A percentile compares a stretch with the other conserved stretches of the same genome.
Evolutionary conservation across 805 yeast genomes (phyloP).

Genomic region (Debaryomyces maramus): DNA sequence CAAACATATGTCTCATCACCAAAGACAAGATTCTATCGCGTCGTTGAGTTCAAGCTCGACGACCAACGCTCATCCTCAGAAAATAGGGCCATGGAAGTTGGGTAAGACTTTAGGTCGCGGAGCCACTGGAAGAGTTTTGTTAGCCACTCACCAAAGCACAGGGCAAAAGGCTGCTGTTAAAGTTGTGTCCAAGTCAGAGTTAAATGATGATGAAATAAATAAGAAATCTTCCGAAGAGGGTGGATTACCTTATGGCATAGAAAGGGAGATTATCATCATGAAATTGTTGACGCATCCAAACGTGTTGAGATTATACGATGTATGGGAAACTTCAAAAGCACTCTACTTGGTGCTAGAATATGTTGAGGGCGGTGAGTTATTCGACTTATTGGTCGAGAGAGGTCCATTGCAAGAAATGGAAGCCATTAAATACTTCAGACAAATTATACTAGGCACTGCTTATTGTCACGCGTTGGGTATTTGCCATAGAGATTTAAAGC

Average conservation of each 20-base stretch:
- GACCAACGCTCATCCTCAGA: constrained; percentile 46
- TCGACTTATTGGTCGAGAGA: constrained; percentile 83
- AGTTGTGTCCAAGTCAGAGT: constrained; percentile 68
- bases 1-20: constrained; percentile 35
- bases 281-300: constrained; percentile 91
- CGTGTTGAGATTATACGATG: constrained; percentile 87
- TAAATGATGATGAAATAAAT: constrained; percentile 28
- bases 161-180: constrained; percentile 83
- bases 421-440: constrained; percentile 86
- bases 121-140: constrained; percentile 75
- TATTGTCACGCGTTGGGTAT: constrained; percentile 85
- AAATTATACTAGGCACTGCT: constrained; percentile 77
- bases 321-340: constrained; percentile 84
- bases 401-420: constrained; percentile 88
- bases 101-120: constrained; percentile 82
- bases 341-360: constrained; percentile 88
- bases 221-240: constrained; percentile 26
- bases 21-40: constrained; percentile 63
- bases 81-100: constrained; percentile 79
- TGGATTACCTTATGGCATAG: constrained; percentile 93
- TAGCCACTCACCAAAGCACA: constrained; percentile 66
- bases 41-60: constrained; percentile 49
- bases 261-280: constrained; percentile 96
- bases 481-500: constrained; percentile 85
- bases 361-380: constrained; percentile 96